A percentile compares a stretch with the other conserved stretches of the same genome.
Evolutionary conservation across 164 flowering plant species (phyloP).

Genomic region (Piper longum): DNA sequence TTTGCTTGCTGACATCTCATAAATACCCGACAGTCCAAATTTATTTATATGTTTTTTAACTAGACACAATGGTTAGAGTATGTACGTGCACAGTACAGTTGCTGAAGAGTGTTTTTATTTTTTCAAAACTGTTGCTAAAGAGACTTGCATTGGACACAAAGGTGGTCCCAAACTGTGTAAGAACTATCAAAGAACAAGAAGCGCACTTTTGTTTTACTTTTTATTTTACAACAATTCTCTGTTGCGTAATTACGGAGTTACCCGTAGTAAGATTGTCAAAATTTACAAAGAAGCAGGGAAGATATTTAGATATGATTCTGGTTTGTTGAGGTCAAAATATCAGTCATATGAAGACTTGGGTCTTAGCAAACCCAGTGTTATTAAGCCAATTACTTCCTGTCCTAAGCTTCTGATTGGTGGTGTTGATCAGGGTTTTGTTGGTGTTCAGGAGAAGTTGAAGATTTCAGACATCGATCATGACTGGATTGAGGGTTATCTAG

Average conservation of each 20-base stretch:
- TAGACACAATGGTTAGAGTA: too few species aligned
- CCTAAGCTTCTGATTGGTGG: constrained; percentile 42
- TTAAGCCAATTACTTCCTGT: constrained; percentile 26
- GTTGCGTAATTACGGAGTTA: constrained; percentile 49
- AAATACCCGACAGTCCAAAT: too few species aligned
- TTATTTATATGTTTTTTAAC: too few species aligned
- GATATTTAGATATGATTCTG: constrained; percentile 34
- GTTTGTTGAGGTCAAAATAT: constrained; percentile 21
- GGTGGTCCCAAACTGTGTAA: too few species aligned
- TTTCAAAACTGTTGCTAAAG: too few species aligned
- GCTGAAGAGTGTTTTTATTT: too few species aligned
- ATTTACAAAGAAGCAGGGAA: constrained; percentile 41
- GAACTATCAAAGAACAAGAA: too few species aligned
- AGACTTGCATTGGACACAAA: too few species aligned
- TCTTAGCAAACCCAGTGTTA: constrained; percentile 17
- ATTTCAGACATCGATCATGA: constrained; percentile 20
- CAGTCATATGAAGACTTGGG: constrained; percentile 23
- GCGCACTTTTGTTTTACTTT: constrained; percentile 4
- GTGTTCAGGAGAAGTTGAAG: constrained; percentile 29
- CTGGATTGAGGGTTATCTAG: constrained; percentile 33
- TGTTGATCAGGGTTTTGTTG: constrained; percentile 21
- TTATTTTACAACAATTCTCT: too few species aligned
- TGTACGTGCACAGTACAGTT: too few species aligned
- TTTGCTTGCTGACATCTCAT: too few species aligned
- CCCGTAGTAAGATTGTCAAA: constrained; percentile 43